These are phyloP conservation scores for Wickerhamomyces chaumierensis DNA, from an alignment of 805 yeast genomes.

Conservation along the genomic window DNA sequence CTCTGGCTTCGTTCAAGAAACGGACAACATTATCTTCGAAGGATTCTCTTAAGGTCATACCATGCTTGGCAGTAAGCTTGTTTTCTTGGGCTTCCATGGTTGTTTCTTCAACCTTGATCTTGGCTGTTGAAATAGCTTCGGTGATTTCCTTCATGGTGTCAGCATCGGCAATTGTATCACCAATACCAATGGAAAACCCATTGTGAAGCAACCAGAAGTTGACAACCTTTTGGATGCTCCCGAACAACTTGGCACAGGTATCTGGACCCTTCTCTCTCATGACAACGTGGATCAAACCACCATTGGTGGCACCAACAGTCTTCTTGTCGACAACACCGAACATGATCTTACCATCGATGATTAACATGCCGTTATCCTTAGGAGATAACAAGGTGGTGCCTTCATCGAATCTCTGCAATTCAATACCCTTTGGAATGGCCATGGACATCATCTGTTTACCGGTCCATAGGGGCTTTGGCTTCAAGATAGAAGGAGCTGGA, in stretches of 20 bases:
- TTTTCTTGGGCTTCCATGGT: conserved; percentile 88
- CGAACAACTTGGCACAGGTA: conserved; percentile 80
- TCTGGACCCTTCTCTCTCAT: conserved; percentile 96
- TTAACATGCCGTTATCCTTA: conserved; percentile 90
- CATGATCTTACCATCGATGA: conserved; percentile 90
- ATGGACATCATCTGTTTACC: conserved; percentile 91
- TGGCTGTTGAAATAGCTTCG: conserved; percentile 85
- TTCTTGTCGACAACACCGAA: conserved; percentile 98
- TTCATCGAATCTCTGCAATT: conserved; percentile 87
- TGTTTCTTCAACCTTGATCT: conserved; percentile 87
- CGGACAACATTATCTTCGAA: conserved; percentile 96
- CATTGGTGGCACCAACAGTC: conserved; percentile 97
- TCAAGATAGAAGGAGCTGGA: conserved; percentile 88
- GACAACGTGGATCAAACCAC: conserved; percentile 95
- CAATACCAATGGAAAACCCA: conserved; percentile 98
- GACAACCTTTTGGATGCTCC: conserved; percentile 89
- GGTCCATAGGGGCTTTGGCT: conserved; percentile 95
- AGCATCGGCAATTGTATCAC: conserved; percentile 99
- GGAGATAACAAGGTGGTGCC: conserved; percentile 76
- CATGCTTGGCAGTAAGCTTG: conserved; percentile 87
- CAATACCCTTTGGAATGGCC: conserved; percentile 94
- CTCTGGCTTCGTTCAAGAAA: conserved; percentile 95
- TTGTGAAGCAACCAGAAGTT: conserved; percentile 94
- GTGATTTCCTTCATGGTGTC: conserved; percentile 91
- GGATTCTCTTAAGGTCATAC: conserved; percentile 98